Evolutionary conservation across 2,329 filamentous ascomycete species (phyloP), one percentile per base, ranked within the genome.

Genomic region (Myriosclerotinia curreyana): DNA sequence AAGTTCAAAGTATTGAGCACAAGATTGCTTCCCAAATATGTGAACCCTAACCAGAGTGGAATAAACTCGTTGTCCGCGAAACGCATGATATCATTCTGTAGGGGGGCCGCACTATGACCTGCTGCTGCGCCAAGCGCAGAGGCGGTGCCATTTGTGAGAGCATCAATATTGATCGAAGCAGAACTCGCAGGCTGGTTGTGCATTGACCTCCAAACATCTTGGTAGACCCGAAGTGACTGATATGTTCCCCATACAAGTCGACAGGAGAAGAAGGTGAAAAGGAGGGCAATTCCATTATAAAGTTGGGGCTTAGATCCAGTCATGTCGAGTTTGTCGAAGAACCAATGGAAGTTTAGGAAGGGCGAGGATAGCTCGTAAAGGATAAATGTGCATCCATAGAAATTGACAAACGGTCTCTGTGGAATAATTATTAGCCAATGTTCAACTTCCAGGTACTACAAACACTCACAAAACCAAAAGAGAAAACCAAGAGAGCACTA

Each of bases 341-440:
- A 95, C 91, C 91, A 96, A 80, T 96, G 91, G 74, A 94, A 84
- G 75, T 96, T 96, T 65, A 95, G 82, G 76, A 95, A 93, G 9
- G 91, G 90, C 5, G 88, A 90, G 34, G 90, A 93, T 48, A 96
- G 83, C 76, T 96, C 91, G 84, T 92, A 96, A 65, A 95, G 86
- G 72, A 96, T 91, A 76, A 96, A 96, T 66, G 86, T 85, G 64
- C 84, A 83, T 64, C 84, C 89, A 76, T 95, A 96, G 79, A 87
- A 93, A 79, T 94, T 93, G 69, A 93, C 82, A 72, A 94, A 93
- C 2, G 91, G 91, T 66, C 90, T 83, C 91, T 95, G 73, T 25
- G 44, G 44, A 40, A 3, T 40, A 60, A 25, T 5, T 14, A 12
- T 62, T 44, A 60, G 60, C 28, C 34, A 49, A 49, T 34, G 22